Conservation (phyloP, 805 yeast genomes). For the Barnettozyma siamensis region DNA sequence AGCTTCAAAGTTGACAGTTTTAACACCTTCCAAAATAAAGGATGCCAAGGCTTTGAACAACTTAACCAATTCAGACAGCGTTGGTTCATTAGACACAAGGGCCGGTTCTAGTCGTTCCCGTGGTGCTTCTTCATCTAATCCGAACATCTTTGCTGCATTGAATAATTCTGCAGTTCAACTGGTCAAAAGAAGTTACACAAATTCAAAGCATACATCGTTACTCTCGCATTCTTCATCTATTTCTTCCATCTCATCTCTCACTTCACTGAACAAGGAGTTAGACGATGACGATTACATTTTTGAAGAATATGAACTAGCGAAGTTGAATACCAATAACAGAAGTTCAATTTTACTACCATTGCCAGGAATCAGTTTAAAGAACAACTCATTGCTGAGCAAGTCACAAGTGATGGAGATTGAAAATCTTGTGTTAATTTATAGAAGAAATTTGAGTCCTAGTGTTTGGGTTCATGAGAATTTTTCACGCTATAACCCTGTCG, state of each 20-base stretch:
- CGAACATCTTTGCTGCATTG: background rate
- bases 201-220: slow-evolving; percentile 24
- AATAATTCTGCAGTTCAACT: slow-evolving; percentile 36
- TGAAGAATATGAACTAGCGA: slow-evolving; percentile 53
- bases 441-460: slow-evolving; percentile 38
- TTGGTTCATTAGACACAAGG: slow-evolving; percentile 4
- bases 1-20: slow-evolving; percentile 53
- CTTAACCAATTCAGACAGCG: background rate
- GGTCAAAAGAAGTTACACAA: slow-evolving; percentile 43
- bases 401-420: slow-evolving; percentile 34
- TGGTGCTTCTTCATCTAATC: background rate
- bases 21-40: slow-evolving; percentile 43
- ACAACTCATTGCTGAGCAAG: slow-evolving; percentile 20
- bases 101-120: background rate
- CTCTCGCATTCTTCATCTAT: slow-evolving; percentile 34
- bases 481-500: slow-evolving; percentile 20
- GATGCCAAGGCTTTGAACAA: slow-evolving; percentile 4
- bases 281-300: slow-evolving; percentile 41
- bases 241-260: slow-evolving; percentile 26
- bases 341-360: slow-evolving; percentile 31
- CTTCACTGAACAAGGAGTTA: slow-evolving; percentile 25
- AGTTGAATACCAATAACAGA: slow-evolving; percentile 35
- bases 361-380: slow-evolving; percentile 21
- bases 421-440: slow-evolving; percentile 43
- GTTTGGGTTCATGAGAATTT: slow-evolving; percentile 20